phyloP scores from a whole-genome alignment of 2,329 filamentous ascomycete species.

The Colletotrichum navitas region DNA sequence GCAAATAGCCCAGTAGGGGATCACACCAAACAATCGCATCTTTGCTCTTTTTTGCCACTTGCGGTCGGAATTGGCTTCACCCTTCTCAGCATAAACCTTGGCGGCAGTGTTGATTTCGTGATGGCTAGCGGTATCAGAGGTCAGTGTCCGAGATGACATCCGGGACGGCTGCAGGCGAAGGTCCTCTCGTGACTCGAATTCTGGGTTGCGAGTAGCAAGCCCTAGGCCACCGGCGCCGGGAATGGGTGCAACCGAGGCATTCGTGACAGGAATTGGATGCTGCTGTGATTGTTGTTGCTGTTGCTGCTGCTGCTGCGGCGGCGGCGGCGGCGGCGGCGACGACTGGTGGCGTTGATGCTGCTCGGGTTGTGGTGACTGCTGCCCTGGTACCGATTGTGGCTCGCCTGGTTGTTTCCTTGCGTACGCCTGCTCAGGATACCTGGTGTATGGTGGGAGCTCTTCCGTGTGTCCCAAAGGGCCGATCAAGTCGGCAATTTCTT shows the following conservation, averaged over 20 bases:
- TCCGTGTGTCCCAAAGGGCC: slow-evolving; percentile 91
- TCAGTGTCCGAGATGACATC: slow-evolving; percentile 65
- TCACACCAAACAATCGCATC: slow-evolving; percentile 68
- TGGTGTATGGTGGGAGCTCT: slow-evolving; percentile 90
- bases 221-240: slow-evolving; percentile 73
- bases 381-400: slow-evolving; percentile 15
- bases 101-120: slow-evolving; percentile 68
- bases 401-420: slow-evolving; percentile 60
- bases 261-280: slow-evolving; percentile 26
- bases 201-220: slow-evolving; percentile 71
- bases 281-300: slow-evolving; percentile 31
- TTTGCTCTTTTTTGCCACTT: slow-evolving; percentile 66
- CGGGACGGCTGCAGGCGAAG: slow-evolving; percentile 64
- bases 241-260: slow-evolving; percentile 49
- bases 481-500: slow-evolving; percentile 88
- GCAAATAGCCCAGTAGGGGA: slow-evolving; percentile 73
- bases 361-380: slow-evolving; percentile 19
- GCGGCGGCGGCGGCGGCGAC: slow-evolving; percentile 4
- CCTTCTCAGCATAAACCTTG: slow-evolving; percentile 60
- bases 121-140: slow-evolving; percentile 61
- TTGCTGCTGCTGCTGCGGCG: slow-evolving; percentile 28
- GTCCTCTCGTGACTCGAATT: slow-evolving; percentile 71
- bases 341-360: slow-evolving; percentile 37
- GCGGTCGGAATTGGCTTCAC: slow-evolving; percentile 49
- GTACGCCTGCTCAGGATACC: slow-evolving; percentile 83